Percentiles rank a stretch among this genome's conserved stretches.
phyloP scores from a whole-genome alignment of 768 basidiomycete species.

The Myochromella boudieri region DNA sequence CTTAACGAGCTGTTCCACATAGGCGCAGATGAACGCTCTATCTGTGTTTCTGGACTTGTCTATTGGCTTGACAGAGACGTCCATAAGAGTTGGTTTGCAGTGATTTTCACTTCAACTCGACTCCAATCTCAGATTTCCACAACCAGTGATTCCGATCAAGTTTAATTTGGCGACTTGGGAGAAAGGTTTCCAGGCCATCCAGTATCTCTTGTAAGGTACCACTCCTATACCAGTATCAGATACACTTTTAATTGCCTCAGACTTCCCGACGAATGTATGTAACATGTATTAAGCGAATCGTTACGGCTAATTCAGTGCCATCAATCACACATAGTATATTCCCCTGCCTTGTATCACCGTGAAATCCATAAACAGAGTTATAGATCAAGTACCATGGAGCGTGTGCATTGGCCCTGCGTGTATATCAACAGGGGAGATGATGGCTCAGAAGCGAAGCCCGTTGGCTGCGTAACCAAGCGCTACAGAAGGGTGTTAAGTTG shows the following conservation, averaged over 20 bases:
- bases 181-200: constrained; percentile 16
- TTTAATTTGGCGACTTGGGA: constrained; percentile 25
- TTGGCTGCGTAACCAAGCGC: neutral
- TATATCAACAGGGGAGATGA: neutral
- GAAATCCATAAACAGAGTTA: constrained; percentile 1
- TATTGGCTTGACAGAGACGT: too few relatives aligned
- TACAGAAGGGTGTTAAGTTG: neutral
- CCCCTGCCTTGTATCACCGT: neutral
- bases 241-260: too few relatives aligned
- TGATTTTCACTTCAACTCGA: constrained; percentile 41
- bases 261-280: constrained; percentile 1
- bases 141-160: constrained; percentile 9
- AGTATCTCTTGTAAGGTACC: constrained; percentile 24
- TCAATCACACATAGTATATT: neutral
- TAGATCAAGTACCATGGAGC: too few relatives aligned
- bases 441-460: neutral
- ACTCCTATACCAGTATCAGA: too few relatives aligned
- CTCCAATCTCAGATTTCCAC: constrained; percentile 19
- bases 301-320: neutral
- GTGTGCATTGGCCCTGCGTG: neutral
- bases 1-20: constrained; percentile 3
- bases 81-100: too few relatives aligned
- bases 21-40: constrained; percentile 53
- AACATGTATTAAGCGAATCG: constrained; percentile 5
- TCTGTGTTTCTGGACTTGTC: constrained; percentile 36